phyloP scores from a whole-genome alignment of 495 filamentous ascomycete species.

The Parachaetomium inaequale region DNA sequence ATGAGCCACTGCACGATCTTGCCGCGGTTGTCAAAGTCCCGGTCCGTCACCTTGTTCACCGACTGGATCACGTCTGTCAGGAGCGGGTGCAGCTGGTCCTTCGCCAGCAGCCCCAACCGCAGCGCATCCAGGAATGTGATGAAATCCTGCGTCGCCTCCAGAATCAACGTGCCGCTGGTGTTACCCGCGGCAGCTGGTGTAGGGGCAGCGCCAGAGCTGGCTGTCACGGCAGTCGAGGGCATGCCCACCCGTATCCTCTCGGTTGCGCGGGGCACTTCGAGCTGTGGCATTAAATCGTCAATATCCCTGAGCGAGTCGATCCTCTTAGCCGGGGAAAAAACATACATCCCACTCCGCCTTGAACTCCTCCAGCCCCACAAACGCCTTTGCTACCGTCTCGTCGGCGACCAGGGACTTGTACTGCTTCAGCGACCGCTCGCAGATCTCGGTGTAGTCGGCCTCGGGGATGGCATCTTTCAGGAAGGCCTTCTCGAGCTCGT shows the following conservation, averaged over 20 bases:
- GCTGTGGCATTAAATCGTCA: constrained; percentile 46
- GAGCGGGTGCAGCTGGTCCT: constrained; percentile 91
- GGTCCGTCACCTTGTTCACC: constrained; percentile 91
- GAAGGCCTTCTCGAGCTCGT: constrained; percentile 94
- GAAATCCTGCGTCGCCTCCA: constrained; percentile 92
- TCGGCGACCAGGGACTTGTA: constrained; percentile 91
- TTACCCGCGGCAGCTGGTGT: constrained; percentile 50
- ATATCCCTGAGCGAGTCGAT: background rate
- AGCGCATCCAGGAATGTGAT: constrained; percentile 97
- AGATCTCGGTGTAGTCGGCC: constrained; percentile 91
- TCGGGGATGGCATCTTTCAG: constrained; percentile 93
- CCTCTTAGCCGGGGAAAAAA: constrained; percentile 6
- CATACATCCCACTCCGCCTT: constrained; percentile 87
- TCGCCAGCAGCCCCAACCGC: constrained; percentile 80
- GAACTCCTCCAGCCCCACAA: constrained; percentile 88
- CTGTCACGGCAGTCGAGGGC: constrained; percentile 57
- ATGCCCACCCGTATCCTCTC: constrained; percentile 89
- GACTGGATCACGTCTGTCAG: constrained; percentile 92
- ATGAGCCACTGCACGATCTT: constrained; percentile 99
- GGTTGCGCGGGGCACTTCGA: constrained; percentile 92
- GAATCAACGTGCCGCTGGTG: constrained; percentile 69
- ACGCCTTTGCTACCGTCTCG: constrained; percentile 76
- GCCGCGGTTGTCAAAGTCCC: constrained; percentile 86
- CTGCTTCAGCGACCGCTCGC: constrained; percentile 87
- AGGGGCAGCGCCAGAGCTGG: constrained; percentile 45